A percentile compares a stretch with the other conserved stretches of the same genome.
These are phyloP conservation scores for Taxillus chinensis DNA, from an alignment of 164 flowering plant species.

Conservation along the genomic window DNA sequence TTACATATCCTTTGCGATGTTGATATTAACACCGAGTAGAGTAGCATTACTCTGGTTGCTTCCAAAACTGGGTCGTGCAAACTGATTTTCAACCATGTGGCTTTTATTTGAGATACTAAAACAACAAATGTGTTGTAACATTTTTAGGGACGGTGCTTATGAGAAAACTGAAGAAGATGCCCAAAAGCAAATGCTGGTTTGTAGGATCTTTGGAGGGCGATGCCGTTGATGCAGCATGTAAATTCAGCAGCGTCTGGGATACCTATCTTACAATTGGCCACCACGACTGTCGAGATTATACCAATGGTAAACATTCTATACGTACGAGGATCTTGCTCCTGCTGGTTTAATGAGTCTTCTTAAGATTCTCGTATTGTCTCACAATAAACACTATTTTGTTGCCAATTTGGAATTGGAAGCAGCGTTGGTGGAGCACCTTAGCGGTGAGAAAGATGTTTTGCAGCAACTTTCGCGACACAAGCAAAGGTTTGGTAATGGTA, in stretches of 20 bases:
- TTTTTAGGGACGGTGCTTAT: slow-evolving; percentile 37
- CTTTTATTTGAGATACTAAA: neutral
- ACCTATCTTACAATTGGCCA: neutral
- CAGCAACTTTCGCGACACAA: slow-evolving; percentile 19
- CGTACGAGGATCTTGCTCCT: slow-evolving; percentile 15
- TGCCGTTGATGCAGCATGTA: neutral
- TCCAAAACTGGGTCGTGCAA: too few relatives aligned
- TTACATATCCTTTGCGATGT: too few relatives aligned
- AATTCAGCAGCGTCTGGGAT: neutral
- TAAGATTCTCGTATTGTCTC: neutral
- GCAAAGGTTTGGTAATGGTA: neutral
- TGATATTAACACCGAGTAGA: too few relatives aligned
- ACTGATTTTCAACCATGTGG: neutral
- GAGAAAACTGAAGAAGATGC: slow-evolving; percentile 52
- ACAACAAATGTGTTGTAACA: neutral
- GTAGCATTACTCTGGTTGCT: too few relatives aligned
- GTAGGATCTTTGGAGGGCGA: neutral
- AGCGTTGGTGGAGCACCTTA: slow-evolving; percentile 59
- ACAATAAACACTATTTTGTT: neutral
- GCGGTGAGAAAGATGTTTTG: slow-evolving; percentile 49
- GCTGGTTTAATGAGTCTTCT: neutral
- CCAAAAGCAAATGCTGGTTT: slow-evolving; percentile 21
- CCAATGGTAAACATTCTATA: neutral
- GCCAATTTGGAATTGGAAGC: slow-evolving; percentile 33
- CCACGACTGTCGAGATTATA: neutral